Evolutionary conservation across 192 early-diverging fungal species (phyloP), one percentile per base, ranked within the genome.

Genomic region (Glomus cerebriforme): DNA sequence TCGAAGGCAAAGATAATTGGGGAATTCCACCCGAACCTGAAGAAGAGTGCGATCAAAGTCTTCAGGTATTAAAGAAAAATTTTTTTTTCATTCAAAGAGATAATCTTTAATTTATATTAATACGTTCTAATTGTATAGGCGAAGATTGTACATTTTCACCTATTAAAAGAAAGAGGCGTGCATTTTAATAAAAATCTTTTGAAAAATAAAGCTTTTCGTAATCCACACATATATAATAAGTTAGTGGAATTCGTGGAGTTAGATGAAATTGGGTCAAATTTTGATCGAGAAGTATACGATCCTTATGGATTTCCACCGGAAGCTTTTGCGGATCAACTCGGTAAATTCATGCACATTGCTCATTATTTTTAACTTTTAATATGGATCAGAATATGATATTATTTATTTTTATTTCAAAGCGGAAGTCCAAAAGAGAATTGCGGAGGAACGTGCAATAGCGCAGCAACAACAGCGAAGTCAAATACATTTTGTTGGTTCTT

Each of bases 171-270:
- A 32, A 81, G 79, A 59, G 96, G 96, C 0, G 92, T 91, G 7
- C 86, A 86, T 65, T 94, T 97, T 79, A 98, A 98, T 82, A 90
- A 92, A 45, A 87, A 91, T 26, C 85, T 98, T 43, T 88, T 88
- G 82, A 85, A 89, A 26, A 97, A 93, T 82, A 96, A 96, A 82
- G 89, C 93, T 12, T 97, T 96, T 84, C 88, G 94, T 15, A 98
- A 98, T 79, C 97, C 97, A 17, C 89, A 92, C 47, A 97, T 98
- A 70, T 96, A 95, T 86, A 86, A 87, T 49, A 93, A 95, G 82
- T 85, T 97, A 29, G 94, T 98, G 7, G 92, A 95, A 39, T 92
- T 93, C 81, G 84, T 95, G 37, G 88, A 89, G 7, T 79, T 98
- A 37, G 92, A 96, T 78, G 95, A 96, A 83, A 84, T 86, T 47